Conservation (phyloP, 176 grass and related monocot species). For the Juncus effusus region DNA sequence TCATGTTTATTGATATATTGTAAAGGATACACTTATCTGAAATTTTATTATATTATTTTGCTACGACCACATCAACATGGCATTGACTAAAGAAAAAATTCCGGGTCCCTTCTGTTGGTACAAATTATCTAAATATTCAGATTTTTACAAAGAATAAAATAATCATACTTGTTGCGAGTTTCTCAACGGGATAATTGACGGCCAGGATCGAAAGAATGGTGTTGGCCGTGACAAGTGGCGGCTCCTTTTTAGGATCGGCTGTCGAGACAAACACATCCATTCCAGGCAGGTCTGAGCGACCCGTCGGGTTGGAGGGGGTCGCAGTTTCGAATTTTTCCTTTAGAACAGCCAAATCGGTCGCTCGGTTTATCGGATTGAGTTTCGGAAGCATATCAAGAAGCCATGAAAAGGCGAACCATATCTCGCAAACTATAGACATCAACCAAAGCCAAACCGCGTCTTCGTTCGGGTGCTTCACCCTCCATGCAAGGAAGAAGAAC, state of each 20-base stretch:
- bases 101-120: no score
- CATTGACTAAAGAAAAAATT: no score
- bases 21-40: no score
- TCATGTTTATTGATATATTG: no score
- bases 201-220: constrained; percentile 86
- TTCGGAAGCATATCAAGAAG: constrained; percentile 84
- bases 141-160: no score
- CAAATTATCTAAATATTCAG: no score
- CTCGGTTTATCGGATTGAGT: constrained; percentile 81
- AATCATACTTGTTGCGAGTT: constrained; percentile 27
- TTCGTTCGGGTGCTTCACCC: constrained; percentile 74
- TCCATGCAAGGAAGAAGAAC: constrained; percentile 80
- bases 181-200: constrained; percentile 88
- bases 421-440: constrained; percentile 95
- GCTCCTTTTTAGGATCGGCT: constrained; percentile 93
- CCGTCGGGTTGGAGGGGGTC: constrained; percentile 64
- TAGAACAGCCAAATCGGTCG: constrained; percentile 65
- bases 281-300: constrained; percentile 76
- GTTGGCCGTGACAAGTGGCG: constrained; percentile 83
- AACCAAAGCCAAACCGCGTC: constrained; percentile 93
- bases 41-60: no score
- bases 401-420: constrained; percentile 99
- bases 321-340: constrained; percentile 85
- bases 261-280: constrained; percentile 95
- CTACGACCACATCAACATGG: no score